A percentile compares a stretch with the other conserved stretches of the same genome.
These are phyloP conservation scores for Aspergillus sp. DNA, from an alignment of 2,329 filamentous ascomycete species.

Conservation along the genomic window DNA sequence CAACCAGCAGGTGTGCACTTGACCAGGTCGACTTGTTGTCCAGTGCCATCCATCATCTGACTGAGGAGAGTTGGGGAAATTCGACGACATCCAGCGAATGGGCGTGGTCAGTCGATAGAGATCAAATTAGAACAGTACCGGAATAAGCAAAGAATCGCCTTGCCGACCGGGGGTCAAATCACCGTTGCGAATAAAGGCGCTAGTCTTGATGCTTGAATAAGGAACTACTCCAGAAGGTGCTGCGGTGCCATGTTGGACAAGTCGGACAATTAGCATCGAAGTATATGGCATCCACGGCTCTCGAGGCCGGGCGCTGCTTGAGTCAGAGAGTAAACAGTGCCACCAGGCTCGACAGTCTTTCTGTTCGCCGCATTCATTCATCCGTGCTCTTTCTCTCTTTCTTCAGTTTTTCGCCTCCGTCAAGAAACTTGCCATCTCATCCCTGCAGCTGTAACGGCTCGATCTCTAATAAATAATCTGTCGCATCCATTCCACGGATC, in stretches of 20 bases:
- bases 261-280: slow-evolving; percentile 1
- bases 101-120: not conserved
- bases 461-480: not conserved
- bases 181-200: slow-evolving; percentile 1
- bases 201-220: slow-evolving; percentile 7
- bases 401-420: slow-evolving; percentile 5
- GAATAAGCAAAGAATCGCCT: slow-evolving; percentile 11
- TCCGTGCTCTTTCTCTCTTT: not conserved
- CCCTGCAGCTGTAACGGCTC: not conserved
- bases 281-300: not conserved
- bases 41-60: slow-evolving; percentile 7
- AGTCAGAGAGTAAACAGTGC: slow-evolving; percentile 14
- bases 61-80: not conserved
- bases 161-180: slow-evolving; percentile 8
- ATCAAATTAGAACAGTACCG: not conserved
- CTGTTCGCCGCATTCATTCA: slow-evolving; percentile 13
- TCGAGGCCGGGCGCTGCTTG: slow-evolving; percentile 3
- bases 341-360: slow-evolving; percentile 1
- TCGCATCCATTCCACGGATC: not conserved
- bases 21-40: too few species aligned
- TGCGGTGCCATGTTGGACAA: not conserved
- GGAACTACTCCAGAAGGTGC: not conserved
- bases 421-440: not conserved
- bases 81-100: not conserved
- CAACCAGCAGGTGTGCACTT: too few species aligned